Evolutionary conservation across 2,329 filamentous ascomycete genomes (phyloP).

Genomic region (Cryphonectria naterciae): DNA sequence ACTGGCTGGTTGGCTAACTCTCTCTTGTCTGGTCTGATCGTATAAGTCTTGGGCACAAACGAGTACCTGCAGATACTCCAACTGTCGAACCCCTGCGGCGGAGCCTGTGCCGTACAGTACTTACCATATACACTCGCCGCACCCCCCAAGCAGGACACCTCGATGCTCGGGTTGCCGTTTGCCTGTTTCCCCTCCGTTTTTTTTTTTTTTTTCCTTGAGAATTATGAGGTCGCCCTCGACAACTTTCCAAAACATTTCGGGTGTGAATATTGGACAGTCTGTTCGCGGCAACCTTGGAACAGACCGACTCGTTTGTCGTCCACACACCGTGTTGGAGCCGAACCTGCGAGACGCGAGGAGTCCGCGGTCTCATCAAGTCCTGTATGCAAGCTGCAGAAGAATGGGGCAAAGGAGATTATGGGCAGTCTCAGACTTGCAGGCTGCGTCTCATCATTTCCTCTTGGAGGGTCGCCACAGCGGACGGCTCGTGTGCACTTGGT

Average conservation of each 20-base stretch:
- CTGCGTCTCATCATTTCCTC: conserved; percentile 6
- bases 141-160: background rate
- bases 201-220: background rate
- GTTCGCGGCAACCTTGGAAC: background rate
- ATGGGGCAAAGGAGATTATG: conserved; percentile 20
- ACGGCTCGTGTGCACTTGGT: background rate
- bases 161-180: background rate
- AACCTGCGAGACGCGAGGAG: conserved; percentile 10
- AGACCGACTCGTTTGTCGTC: background rate
- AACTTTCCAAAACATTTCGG: background rate
- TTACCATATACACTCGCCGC: background rate
- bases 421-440: conserved; percentile 7
- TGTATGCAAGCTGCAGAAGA: conserved; percentile 27
- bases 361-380: conserved; percentile 15
- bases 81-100: conserved; percentile 9
- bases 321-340: background rate
- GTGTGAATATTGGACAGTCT: background rate
- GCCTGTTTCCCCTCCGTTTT: background rate
- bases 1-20: background rate
- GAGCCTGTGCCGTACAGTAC: conserved; percentile 6
- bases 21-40: background rate
- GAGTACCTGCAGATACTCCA: conserved; percentile 29
- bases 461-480: background rate
- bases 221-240: background rate
- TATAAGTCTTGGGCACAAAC: conserved; percentile 24